Evolutionary conservation across 2,329 filamentous ascomycete genomes (phyloP), one percentile per base, ranked within the genome.

Genomic region (Cyphellophora attinorum): DNA sequence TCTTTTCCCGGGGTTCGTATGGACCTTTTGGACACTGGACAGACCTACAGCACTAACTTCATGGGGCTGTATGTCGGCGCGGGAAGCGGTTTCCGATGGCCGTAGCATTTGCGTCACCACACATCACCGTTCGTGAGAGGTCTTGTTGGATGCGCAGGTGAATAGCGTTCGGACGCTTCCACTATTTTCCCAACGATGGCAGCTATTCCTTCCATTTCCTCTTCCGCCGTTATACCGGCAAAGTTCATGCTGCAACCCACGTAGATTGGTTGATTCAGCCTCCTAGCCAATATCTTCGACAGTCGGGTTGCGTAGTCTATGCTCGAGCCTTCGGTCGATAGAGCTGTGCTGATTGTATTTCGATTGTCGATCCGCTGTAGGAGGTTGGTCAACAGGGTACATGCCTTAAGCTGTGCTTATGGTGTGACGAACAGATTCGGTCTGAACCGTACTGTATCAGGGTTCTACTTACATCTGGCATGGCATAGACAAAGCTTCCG

Each of bases 401-500:
- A n/a, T n/a, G n/a, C n/a, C n/a, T n/a, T n/a, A n/a, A 25, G 41
- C 34, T 23, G 19, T 11, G 11, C 10, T 12, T 35, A 14, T 12
- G 11, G 19, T 11, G 31, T 5, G n/a, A 31, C 16, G 14, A 19
- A 14, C 19, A n/a, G n/a, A n/a, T n/a, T n/a, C n/a, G n/a, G n/a
- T n/a, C n/a, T n/a, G n/a, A n/a, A n/a, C n/a, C n/a, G n/a, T 29
- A 32, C 12, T 11, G 11, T 21, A 28, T n/a, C 12, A 11, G 29
- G 27, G 27, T n/a, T n/a, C 13, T 13, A 54, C 66, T 50, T 64
- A 94, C 91, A 62, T 94, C 82, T 11, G 91, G 89, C 56, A 98
- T 74, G 3, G 88, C 84, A 55, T 94, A 96, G 29, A 96, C 84
- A 53, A 96, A 89, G 32, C 85, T 94, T 3, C 91, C 89, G 59